A percentile compares a stretch with the other conserved stretches of the same genome.
Evolutionary conservation across 192 early-diverging fungal genomes (phyloP).

Genomic region (Coemansia sp.): DNA sequence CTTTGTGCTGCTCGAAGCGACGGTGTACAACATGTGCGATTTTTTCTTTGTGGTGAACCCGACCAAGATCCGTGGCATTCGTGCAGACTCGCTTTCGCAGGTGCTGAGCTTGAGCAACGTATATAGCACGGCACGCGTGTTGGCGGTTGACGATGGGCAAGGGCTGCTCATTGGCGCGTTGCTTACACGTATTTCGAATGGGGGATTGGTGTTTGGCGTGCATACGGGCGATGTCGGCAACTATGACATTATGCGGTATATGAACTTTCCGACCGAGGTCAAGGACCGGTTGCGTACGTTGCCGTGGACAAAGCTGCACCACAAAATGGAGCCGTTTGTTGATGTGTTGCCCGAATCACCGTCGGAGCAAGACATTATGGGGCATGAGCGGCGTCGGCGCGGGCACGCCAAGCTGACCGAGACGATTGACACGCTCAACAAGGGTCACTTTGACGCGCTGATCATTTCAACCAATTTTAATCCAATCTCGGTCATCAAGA

Average conservation of each 20-base stretch:
- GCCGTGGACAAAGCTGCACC: conserved; percentile 70
- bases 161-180: conserved; percentile 80
- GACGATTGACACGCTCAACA: conserved; percentile 55
- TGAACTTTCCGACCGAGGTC: conserved; percentile 66
- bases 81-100: conserved; percentile 91
- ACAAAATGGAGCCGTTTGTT: conserved; percentile 57
- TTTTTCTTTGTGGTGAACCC: conserved; percentile 80
- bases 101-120: conserved; percentile 82
- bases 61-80: conserved; percentile 69
- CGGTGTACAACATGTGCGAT: conserved; percentile 70
- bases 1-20: conserved; percentile 78
- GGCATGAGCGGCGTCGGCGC: conserved; percentile 58
- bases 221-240: conserved; percentile 74
- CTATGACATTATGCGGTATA: conserved; percentile 72
- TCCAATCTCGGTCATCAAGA: conserved; percentile 68
- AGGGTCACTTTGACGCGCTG: conserved; percentile 72
- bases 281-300: conserved; percentile 61
- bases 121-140: conserved; percentile 62
- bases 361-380: conserved; percentile 54
- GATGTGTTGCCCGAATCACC: conserved; percentile 57
- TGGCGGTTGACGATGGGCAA: conserved; percentile 90
- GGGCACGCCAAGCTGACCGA: conserved; percentile 55
- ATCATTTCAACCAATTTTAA: conserved; percentile 80
- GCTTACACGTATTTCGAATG: conserved; percentile 73
- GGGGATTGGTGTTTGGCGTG: conserved; percentile 67